Evolutionary conservation across 768 basidiomycete species (phyloP), one percentile per base, ranked within the genome.

Genomic region (Mycena epipterygia): DNA sequence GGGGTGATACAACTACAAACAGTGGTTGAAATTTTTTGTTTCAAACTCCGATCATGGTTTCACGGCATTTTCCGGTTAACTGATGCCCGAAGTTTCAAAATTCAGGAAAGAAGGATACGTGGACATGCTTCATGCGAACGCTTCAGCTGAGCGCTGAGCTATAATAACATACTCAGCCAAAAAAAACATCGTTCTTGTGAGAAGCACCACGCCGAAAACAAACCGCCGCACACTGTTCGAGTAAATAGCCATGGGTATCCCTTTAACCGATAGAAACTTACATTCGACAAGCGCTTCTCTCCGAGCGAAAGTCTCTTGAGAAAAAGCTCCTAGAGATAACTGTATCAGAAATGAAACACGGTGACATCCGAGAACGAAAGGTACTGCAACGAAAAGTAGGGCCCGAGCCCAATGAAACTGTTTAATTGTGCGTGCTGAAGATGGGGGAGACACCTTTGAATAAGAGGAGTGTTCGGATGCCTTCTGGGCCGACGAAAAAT

Each of bases 281-380:
- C 88, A 41, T 17, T 87, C 88, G 6, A 89, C 93, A 44, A 90
- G 49, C 6, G 87, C 85, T 76, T 94, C 89, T 68, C 81, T 85
- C 55, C 79, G 79, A 3, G 86, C 84, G 69, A 93, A 87, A 0
- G 76, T 78, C 74, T 96, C 95, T 87, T 85, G 19, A 93, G 79
- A 21, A 93, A 83, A 93, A 72, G 16, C 88, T 87, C 5, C 89
- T 94, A 8, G 89, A 81, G 11, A 93, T 76, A 0, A 89, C 89
- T 0, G 90, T 92, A 87, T 78, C 5, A 96, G 82, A 81, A 95
- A 96, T 0, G 90, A 90, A 53, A 97, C 6, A 93, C 92, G 0
- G 90, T 91, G 0, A 93, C 89, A 77, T 96, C 95, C 1, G 92
- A 91, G 0, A 96, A 83, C 0, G 93, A 92, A 4, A 96, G 86